These are phyloP conservation scores for Zymoseptoria passerinii DNA, from an alignment of 2,329 filamentous ascomycete species.

Conservation along the genomic window DNA sequence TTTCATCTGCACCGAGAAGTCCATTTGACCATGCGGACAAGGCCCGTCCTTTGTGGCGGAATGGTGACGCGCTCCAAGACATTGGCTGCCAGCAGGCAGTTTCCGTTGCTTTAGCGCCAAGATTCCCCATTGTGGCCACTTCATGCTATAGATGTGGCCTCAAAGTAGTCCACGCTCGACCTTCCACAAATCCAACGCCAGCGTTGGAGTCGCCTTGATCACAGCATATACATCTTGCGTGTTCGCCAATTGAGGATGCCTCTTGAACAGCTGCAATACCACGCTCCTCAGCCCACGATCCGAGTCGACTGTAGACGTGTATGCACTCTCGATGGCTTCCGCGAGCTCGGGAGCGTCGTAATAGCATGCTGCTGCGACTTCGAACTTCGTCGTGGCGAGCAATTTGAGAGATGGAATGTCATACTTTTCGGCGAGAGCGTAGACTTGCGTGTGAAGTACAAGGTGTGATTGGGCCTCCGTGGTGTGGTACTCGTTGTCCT, in stretches of 20 bases:
- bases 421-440: conserved; percentile 45
- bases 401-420: conserved; percentile 41
- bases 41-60: no score
- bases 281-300: conserved; percentile 43
- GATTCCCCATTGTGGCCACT: neutral
- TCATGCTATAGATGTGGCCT: conserved; percentile 4
- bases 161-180: conserved; percentile 38
- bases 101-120: no score
- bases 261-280: conserved; percentile 40
- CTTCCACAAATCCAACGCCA: conserved; percentile 43
- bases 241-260: conserved; percentile 37
- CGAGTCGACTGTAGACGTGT: conserved; percentile 41
- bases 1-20: no score
- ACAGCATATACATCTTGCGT: conserved; percentile 39
- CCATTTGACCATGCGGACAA: no score
- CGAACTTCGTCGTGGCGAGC: conserved; percentile 40
- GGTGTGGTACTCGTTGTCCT: conserved; percentile 29
- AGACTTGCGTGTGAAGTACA: conserved; percentile 40
- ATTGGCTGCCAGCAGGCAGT: no score
- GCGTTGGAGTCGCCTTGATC: conserved; percentile 38
- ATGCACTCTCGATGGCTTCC: conserved; percentile 42
- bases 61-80: no score
- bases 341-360: conserved; percentile 39
- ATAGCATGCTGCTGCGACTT: conserved; percentile 37
- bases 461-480: conserved; percentile 35